Percentiles rank a stretch among this genome's conserved stretches.
Evolutionary conservation across 495 filamentous ascomycete genomes (phyloP).

Genomic region (Articulospora tetracladia): DNA sequence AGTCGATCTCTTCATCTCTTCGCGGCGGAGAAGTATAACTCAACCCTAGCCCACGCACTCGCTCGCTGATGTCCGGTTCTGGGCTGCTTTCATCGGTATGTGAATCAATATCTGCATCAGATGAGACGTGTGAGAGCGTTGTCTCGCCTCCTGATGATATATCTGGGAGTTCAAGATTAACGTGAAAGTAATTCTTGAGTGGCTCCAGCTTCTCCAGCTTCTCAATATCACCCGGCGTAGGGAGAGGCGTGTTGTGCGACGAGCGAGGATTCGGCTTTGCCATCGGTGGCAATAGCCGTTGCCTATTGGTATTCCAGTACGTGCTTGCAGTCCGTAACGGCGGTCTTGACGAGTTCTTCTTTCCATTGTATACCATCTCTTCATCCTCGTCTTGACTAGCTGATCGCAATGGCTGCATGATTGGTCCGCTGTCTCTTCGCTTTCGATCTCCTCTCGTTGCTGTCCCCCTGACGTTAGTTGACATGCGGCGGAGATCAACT

Average conservation of each 20-base stretch:
- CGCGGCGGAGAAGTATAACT: neutral
- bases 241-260: constrained; percentile 2
- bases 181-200: neutral
- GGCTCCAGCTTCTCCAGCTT: neutral
- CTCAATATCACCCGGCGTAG: constrained; percentile 2
- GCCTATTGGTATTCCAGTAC: constrained; percentile 7
- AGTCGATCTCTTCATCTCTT: constrained; percentile 10
- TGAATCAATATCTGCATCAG: constrained; percentile 27
- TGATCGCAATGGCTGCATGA: neutral
- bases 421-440: constrained; percentile 11
- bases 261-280: neutral
- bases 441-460: constrained; percentile 7
- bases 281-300: neutral
- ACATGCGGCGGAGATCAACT: constrained; percentile 52
- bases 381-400: constrained; percentile 2
- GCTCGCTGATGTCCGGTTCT: constrained; percentile 12
- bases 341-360: constrained; percentile 13
- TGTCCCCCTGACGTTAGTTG: constrained; percentile 20
- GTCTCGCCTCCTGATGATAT: constrained; percentile 23
- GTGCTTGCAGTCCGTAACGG: constrained; percentile 15
- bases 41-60: constrained; percentile 4
- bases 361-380: neutral
- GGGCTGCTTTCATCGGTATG: constrained; percentile 26
- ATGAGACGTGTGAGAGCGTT: constrained; percentile 12
- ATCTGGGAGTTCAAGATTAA: constrained; percentile 12